Percentiles rank a stretch among this genome's conserved stretches.
Evolutionary conservation across 1,139 yeast species (phyloP).

Genomic region (Pichia sp.): DNA sequence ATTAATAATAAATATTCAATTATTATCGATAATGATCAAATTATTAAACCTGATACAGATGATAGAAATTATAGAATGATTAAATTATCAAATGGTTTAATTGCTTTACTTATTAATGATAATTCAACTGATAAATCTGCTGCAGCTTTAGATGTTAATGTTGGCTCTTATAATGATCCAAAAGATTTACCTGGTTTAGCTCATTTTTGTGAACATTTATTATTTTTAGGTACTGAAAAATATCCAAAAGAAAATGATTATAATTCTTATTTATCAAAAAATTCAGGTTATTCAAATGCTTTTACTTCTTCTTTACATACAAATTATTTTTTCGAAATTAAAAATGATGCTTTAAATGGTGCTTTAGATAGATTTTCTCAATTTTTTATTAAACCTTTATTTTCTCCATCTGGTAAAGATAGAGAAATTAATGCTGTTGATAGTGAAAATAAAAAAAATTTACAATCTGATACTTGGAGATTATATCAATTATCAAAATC

Average conservation of each 20-base stretch:
- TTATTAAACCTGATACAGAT: constrained; percentile 63
- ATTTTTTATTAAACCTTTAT: constrained; percentile 82
- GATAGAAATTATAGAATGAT: constrained; percentile 69
- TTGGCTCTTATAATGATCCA: constrained; percentile 84
- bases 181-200: constrained; percentile 77
- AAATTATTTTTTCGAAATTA: constrained; percentile 83
- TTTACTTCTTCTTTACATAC: constrained; percentile 88
- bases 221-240: constrained; percentile 95
- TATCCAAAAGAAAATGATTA: constrained; percentile 92
- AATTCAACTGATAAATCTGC: constrained; percentile 86
- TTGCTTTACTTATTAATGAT: constrained; percentile 75
- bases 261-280: constrained; percentile 67
- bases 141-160: constrained; percentile 87
- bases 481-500: constrained; percentile 77
- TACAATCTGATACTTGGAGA: constrained; percentile 88
- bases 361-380: constrained; percentile 92
- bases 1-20: constrained; percentile 1
- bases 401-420: constrained; percentile 75
- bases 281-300: constrained; percentile 57
- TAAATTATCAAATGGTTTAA: constrained; percentile 59
- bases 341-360: constrained; percentile 69
- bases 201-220: constrained; percentile 91
- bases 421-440: constrained; percentile 94
- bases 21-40: constrained; percentile 22
- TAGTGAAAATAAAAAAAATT: constrained; percentile 88